Evolutionary conservation across 768 basidiomycete species (phyloP).

Genomic region (Russula sp.): DNA sequence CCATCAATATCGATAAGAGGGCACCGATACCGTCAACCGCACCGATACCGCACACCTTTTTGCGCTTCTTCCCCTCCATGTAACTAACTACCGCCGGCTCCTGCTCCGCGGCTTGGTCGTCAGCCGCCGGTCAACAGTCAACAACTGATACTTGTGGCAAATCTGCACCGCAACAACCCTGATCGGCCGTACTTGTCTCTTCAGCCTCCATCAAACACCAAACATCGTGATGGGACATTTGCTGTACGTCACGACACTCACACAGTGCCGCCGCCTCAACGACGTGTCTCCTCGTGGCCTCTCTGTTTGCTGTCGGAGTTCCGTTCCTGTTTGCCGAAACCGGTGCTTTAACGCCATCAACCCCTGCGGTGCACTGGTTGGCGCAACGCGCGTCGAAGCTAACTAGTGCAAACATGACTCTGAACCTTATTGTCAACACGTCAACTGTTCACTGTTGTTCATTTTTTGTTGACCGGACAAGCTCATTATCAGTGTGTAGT

Average conservation of each 20-base stretch:
- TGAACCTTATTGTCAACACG: background rate
- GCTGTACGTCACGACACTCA: background rate
- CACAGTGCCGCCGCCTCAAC: background rate
- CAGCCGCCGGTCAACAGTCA: conserved; percentile 8
- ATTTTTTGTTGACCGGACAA: background rate
- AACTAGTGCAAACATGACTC: background rate
- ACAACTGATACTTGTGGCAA: background rate
- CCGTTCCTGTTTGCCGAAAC: conserved; percentile 1
- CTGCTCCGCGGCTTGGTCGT: conserved; percentile 11
- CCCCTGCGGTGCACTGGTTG: background rate
- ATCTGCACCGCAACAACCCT: conserved; percentile 1
- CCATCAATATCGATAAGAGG: background rate
- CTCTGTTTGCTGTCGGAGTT: conserved; percentile 1
- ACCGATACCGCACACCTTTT: background rate
- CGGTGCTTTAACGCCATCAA: background rate
- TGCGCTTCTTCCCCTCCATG: background rate
- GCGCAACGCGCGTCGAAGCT: background rate
- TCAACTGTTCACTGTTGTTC: background rate
- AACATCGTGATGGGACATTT: background rate
- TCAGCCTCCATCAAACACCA: background rate
- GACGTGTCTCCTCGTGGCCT: background rate
- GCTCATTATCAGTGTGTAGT: no score
- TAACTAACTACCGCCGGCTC: conserved; percentile 12
- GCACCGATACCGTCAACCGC: background rate
- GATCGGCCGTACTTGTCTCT: background rate